Evolutionary conservation across 805 yeast species (phyloP).

Genomic region (Hanseniaspora jakobsenii): DNA sequence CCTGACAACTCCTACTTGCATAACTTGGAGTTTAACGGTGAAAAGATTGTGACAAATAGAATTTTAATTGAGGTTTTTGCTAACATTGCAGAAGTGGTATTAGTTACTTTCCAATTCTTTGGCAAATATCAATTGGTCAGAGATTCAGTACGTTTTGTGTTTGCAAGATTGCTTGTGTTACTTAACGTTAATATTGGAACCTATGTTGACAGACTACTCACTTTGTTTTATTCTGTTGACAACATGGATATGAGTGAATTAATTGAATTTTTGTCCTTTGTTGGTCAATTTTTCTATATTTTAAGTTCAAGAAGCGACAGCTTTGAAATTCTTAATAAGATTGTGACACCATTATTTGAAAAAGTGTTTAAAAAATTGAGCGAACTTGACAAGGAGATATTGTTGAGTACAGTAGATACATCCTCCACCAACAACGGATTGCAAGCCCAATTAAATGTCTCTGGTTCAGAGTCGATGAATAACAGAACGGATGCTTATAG

Average conservation of each 20-base stretch:
- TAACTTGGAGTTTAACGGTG: conserved; percentile 28
- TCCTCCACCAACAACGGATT: not conserved
- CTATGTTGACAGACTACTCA: conserved; percentile 56
- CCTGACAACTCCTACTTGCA: conserved; percentile 28
- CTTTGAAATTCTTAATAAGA: conserved; percentile 59
- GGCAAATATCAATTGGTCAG: conserved; percentile 56
- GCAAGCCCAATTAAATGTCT: not conserved
- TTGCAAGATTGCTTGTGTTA: conserved; percentile 74
- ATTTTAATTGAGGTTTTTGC: conserved; percentile 39
- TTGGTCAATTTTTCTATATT: conserved; percentile 77
- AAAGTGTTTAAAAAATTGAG: conserved; percentile 46
- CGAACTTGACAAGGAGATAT: conserved; percentile 31
- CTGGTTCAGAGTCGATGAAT: conserved; percentile 8
- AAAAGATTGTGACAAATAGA: conserved; percentile 23
- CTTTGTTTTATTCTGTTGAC: conserved; percentile 47
- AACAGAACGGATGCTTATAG: conserved; percentile 46
- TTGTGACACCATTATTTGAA: conserved; percentile 60
- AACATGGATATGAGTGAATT: conserved; percentile 49
- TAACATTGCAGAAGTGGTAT: conserved; percentile 66
- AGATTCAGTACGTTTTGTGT: conserved; percentile 75
- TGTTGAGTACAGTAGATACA: conserved; percentile 20
- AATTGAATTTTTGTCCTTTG: conserved; percentile 68
- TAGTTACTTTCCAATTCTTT: conserved; percentile 71
- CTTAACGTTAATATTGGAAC: conserved; percentile 42
- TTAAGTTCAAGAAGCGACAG: conserved; percentile 56